Evolutionary conservation across 805 yeast genomes (phyloP).

Genomic region (Dipodascus albidus): DNA sequence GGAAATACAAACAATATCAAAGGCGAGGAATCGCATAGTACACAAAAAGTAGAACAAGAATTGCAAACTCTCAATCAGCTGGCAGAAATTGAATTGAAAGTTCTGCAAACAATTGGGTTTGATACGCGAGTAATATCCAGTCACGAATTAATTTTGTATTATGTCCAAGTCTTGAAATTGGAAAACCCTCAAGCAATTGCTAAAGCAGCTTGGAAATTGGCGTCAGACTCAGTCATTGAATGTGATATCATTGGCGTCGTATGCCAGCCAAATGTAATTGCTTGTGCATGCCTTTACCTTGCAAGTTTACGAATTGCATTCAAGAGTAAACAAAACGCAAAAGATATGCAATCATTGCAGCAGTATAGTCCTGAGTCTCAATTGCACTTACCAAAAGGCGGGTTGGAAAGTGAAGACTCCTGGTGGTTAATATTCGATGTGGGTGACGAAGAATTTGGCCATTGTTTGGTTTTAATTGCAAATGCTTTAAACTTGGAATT

Average conservation of each 20-base stretch:
- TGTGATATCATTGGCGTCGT: conserved; percentile 7
- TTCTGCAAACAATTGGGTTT: conserved; percentile 10
- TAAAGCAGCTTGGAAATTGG: conserved; percentile 8
- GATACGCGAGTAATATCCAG: conserved; percentile 9
- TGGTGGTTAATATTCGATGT: conserved; percentile 16
- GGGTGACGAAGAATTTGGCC: conserved; percentile 5
- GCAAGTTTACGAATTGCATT: too few relatives aligned
- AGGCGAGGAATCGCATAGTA: too few relatives aligned
- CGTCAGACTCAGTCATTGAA: conserved; percentile 7
- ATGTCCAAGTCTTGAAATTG: conserved; percentile 10
- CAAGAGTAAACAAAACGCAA: too few relatives aligned
- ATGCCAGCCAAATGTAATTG: conserved; percentile 11
- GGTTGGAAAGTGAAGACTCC: conserved; percentile 3
- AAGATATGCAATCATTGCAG: too few relatives aligned
- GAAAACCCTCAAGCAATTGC: conserved; percentile 2
- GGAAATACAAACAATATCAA: too few relatives aligned
- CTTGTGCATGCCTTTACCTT: conserved; percentile 10
- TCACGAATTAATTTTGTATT: conserved; percentile 9
- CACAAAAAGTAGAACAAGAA: too few relatives aligned
- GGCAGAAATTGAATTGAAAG: not conserved
- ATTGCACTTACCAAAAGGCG: too few relatives aligned
- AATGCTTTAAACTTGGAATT: not conserved
- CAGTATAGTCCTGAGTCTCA: too few relatives aligned
- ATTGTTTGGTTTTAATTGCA: not conserved
- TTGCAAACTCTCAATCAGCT: not conserved